These are phyloP conservation scores for Diplodia intermedia DNA, from an alignment of 2,329 filamentous ascomycete genomes.

Conservation along the genomic window DNA sequence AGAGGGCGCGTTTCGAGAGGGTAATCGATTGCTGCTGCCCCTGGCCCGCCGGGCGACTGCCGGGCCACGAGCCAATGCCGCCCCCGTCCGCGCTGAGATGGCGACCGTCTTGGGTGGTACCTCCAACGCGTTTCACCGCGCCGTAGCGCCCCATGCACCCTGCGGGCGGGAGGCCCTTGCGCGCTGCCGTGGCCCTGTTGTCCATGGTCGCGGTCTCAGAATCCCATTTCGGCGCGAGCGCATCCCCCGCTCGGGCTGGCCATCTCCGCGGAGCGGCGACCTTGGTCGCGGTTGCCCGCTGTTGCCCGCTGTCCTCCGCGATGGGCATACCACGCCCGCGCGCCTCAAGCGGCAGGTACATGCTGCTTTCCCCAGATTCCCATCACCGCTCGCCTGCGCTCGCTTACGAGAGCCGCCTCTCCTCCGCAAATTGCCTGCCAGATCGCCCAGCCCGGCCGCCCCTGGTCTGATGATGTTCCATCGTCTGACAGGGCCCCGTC, in stretches of 20 bases:
- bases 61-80: conserved; percentile 11
- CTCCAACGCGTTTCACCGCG: conserved; percentile 10
- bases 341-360: conserved; percentile 22
- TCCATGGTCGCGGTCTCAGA: conserved; percentile 2
- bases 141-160: conserved; percentile 4
- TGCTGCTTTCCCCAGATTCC: conserved; percentile 19
- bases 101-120: neutral
- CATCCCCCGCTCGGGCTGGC: conserved; percentile 24
- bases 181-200: conserved; percentile 3
- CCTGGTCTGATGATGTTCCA: neutral
- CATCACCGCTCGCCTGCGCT: conserved; percentile 5
- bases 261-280: conserved; percentile 19
- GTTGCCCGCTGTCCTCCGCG: neutral
- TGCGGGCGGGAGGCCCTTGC: neutral
- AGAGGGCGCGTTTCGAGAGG: conserved; percentile 15
- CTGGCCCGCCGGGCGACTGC: neutral
- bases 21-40: conserved; percentile 25
- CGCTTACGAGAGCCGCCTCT: conserved; percentile 17
- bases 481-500: neutral
- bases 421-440: conserved; percentile 2
- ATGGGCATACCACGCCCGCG: neutral
- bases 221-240: conserved; percentile 12
- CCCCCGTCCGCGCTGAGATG: conserved; percentile 10
- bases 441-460: neutral
- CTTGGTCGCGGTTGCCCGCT: conserved; percentile 5